Evolutionary conservation across 805 yeast genomes (phyloP).

Genomic region (Saturnispora dispora): DNA sequence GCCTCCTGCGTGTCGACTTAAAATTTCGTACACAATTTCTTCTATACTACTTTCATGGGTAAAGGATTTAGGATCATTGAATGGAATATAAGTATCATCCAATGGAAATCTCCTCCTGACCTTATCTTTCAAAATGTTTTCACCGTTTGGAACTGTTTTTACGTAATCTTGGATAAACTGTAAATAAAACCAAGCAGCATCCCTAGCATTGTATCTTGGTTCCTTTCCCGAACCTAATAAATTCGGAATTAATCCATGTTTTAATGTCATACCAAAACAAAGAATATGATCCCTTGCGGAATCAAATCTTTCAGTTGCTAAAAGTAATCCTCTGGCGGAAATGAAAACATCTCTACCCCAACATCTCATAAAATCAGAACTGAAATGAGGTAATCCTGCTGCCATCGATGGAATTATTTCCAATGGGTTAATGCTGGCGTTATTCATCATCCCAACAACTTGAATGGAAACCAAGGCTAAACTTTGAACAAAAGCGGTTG

Average conservation of each 20-base stretch:
- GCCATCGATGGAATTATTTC: constrained; percentile 67
- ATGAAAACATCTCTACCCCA: constrained; percentile 98
- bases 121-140: constrained; percentile 52
- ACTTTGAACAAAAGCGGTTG: constrained; percentile 69
- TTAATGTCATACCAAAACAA: constrained; percentile 81
- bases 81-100: constrained; percentile 69
- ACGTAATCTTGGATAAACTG: constrained; percentile 86
- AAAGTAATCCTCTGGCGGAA: constrained; percentile 69
- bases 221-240: constrained; percentile 85
- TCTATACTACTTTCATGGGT: constrained; percentile 57
- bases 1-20: constrained; percentile 83
- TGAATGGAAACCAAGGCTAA: constrained; percentile 78
- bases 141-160: constrained; percentile 58
- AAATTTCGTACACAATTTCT: constrained; percentile 74
- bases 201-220: constrained; percentile 93
- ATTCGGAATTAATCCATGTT: constrained; percentile 93
- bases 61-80: constrained; percentile 68
- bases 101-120: constrained; percentile 74
- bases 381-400: constrained; percentile 94
- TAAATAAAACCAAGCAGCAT: constrained; percentile 91
- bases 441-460: constrained; percentile 67
- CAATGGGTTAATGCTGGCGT: constrained; percentile 67
- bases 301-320: constrained; percentile 68
- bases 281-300: constrained; percentile 77
- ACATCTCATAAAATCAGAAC: constrained; percentile 86